Evolutionary conservation across 1,284 basidiomycete species (phyloP).

Genomic region (Irpex sp.): DNA sequence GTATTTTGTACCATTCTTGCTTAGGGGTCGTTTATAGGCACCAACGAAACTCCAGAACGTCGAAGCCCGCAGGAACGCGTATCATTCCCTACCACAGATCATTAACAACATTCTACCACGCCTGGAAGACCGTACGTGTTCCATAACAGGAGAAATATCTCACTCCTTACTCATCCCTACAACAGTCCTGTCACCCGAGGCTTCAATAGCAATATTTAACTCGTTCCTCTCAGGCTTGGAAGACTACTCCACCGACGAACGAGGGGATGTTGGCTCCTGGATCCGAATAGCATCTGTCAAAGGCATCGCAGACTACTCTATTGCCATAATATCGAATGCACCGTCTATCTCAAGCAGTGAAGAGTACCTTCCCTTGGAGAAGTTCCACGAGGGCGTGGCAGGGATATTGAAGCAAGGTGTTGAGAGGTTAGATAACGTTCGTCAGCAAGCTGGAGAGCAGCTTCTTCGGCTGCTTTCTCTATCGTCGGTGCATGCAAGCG

Average conservation of each 20-base stretch:
- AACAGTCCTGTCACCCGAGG: conserved; percentile 43
- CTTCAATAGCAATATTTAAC: conserved; percentile 41
- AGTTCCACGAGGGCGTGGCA: conserved; percentile 53
- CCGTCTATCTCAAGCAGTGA: conserved; percentile 36
- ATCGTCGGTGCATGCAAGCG: conserved; percentile 33
- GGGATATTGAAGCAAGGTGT: conserved; percentile 84
- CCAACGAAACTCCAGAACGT: conserved; percentile 42
- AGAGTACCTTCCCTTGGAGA: conserved; percentile 53
- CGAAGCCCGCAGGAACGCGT: conserved; percentile 70
- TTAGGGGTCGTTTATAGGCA: conserved; percentile 37
- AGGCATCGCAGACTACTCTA: conserved; percentile 48
- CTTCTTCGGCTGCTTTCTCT: conserved; percentile 48
- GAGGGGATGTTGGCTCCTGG: conserved; percentile 98
- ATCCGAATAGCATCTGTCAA: conserved; percentile 74
- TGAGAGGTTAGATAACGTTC: conserved; percentile 88
- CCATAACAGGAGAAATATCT: neutral
- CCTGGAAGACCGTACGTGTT: conserved; percentile 41
- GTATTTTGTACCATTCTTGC: no score
- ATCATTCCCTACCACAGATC: conserved; percentile 57
- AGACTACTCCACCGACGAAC: conserved; percentile 91
- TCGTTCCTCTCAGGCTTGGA: conserved; percentile 62
- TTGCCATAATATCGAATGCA: conserved; percentile 41
- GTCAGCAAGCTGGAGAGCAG: conserved; percentile 69
- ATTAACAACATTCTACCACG: conserved; percentile 40
- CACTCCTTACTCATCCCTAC: neutral